Evolutionary conservation across 176 grass and related monocot genomes (phyloP).

Genomic region (Pontederia crassipes): DNA sequence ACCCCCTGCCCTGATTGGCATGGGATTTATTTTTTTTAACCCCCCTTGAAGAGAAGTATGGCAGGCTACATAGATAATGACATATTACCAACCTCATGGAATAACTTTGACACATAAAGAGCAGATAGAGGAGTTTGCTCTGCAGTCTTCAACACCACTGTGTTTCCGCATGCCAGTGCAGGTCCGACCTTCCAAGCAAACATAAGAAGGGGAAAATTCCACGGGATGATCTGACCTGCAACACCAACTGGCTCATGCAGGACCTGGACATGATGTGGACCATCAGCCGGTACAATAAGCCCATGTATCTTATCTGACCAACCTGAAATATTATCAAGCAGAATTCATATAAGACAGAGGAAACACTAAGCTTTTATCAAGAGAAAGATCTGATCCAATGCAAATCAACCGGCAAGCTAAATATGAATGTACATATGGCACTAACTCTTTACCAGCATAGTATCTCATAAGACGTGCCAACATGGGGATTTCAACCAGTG

Average conservation of each 20-base stretch:
- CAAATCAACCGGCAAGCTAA: neutral
- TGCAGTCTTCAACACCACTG: slow-evolving; percentile 76
- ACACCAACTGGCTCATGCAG: slow-evolving; percentile 84
- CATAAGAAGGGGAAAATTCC: slow-evolving; percentile 93
- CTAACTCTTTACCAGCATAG: slow-evolving; percentile 49
- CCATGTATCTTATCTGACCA: slow-evolving; percentile 94
- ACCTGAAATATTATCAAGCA: slow-evolving; percentile 26
- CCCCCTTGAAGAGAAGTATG: too few species aligned
- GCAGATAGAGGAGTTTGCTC: slow-evolving; percentile 92
- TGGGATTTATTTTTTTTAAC: too few species aligned
- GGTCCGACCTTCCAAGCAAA: slow-evolving; percentile 89
- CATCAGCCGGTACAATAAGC: slow-evolving; percentile 64
- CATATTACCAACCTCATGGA: slow-evolving; percentile 53
- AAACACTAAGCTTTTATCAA: too few species aligned
- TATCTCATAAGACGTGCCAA: slow-evolving; percentile 59
- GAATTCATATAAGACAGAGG: neutral
- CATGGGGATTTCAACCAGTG: slow-evolving; percentile 56
- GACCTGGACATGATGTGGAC: slow-evolving; percentile 66
- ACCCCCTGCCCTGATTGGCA: too few species aligned
- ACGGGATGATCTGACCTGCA: slow-evolving; percentile 72
- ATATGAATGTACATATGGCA: neutral
- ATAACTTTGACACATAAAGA: slow-evolving; percentile 45
- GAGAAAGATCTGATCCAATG: too few species aligned
- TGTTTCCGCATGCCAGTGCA: slow-evolving; percentile 77
- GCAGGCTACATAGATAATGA: too few species aligned